Percentiles rank a stretch among this genome's conserved stretches.
Evolutionary conservation across 2,329 filamentous ascomycete species (phyloP).

Genomic region (Byssoonygena ceratinophila): DNA sequence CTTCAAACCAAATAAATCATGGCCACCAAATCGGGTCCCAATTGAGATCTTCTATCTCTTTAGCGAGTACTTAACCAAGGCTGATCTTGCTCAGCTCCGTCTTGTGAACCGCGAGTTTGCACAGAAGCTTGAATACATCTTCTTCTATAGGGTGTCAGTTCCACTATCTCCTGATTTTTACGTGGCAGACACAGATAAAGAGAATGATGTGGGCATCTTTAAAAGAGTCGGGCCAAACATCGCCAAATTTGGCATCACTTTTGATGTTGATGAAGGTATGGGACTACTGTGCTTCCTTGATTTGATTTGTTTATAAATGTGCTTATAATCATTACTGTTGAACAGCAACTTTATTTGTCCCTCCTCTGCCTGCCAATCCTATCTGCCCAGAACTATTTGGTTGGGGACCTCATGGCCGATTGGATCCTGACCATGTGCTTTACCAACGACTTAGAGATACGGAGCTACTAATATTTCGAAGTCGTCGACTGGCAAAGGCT

Average conservation of each 20-base stretch:
- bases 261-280: slow-evolving; percentile 52
- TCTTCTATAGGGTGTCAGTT: slow-evolving; percentile 55
- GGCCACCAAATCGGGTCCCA: not conserved
- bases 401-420: slow-evolving; percentile 58
- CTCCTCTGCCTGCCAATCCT: not conserved
- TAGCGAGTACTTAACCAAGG: slow-evolving; percentile 44
- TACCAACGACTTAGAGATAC: slow-evolving; percentile 50
- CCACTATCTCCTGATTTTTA: slow-evolving; percentile 55
- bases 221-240: slow-evolving; percentile 53
- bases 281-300: slow-evolving; percentile 26
- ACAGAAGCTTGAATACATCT: slow-evolving; percentile 44
- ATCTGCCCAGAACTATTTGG: slow-evolving; percentile 36
- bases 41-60: slow-evolving; percentile 54
- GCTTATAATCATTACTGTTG: not conserved
- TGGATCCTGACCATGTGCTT: slow-evolving; percentile 48
- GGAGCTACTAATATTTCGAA: slow-evolving; percentile 55
- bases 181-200: slow-evolving; percentile 22
- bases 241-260: slow-evolving; percentile 54
- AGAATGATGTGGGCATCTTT: slow-evolving; percentile 40
- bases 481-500: slow-evolving; percentile 49
- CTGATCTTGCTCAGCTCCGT: slow-evolving; percentile 51
- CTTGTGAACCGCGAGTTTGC: slow-evolving; percentile 53
- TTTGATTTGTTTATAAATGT: not conserved
- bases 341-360: not conserved
- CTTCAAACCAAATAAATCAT: not conserved